phyloP scores from a whole-genome alignment of 441 rosid species.

The Daphne laureola region DNA sequence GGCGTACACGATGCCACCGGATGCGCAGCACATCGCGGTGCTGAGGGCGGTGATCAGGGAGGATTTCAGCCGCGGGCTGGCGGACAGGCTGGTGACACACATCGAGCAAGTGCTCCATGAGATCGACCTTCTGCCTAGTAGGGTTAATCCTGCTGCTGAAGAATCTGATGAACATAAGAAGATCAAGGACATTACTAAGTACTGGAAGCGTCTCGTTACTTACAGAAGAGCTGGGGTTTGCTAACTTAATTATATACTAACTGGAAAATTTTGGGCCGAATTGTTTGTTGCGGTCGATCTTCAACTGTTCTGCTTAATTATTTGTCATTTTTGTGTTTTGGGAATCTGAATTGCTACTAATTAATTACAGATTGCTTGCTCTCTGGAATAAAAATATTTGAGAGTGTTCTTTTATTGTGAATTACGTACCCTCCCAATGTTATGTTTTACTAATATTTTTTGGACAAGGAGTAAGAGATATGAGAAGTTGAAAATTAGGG shows the following conservation, averaged over 20 bases:
- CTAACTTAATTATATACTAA: constrained; percentile 12
- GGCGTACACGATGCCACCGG: constrained; percentile 73
- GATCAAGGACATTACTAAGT: constrained; percentile 29
- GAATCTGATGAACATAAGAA: constrained; percentile 10
- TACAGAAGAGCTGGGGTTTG: constrained; percentile 40
- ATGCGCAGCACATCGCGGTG: constrained; percentile 56
- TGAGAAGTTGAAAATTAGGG: too few species aligned
- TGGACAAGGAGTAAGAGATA: too few species aligned
- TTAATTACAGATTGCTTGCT: too few species aligned
- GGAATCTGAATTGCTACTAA: too few species aligned
- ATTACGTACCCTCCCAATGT: too few species aligned
- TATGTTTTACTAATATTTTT: too few species aligned
- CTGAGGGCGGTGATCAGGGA: constrained; percentile 67
- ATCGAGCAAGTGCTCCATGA: constrained; percentile 43
- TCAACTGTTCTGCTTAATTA: too few species aligned
- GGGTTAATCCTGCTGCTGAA: constrained; percentile 13
- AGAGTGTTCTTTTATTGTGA: too few species aligned
- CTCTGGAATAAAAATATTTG: too few species aligned
- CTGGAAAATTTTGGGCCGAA: too few species aligned
- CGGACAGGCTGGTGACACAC: constrained; percentile 46
- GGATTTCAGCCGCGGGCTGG: constrained; percentile 57
- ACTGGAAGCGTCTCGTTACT: constrained; percentile 41
- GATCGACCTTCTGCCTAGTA: constrained; percentile 34
- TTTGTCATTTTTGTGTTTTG: too few species aligned
- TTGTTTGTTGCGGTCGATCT: too few species aligned